A percentile compares a stretch with the other conserved stretches of the same genome.
Conservation (phyloP, 208 protist species). For the Blastocrithidia nonstop region DNA sequence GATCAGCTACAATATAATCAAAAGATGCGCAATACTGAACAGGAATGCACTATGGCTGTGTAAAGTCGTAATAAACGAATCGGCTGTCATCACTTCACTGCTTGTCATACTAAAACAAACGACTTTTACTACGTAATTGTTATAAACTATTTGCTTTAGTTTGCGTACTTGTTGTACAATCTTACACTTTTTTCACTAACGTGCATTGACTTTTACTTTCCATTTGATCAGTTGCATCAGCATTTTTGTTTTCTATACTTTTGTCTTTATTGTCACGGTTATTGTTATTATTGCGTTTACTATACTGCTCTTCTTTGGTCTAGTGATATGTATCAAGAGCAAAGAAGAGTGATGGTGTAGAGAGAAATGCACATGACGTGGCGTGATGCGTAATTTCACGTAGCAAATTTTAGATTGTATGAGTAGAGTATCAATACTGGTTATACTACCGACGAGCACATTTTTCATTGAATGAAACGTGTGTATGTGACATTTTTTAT, state of each 20-base stretch:
- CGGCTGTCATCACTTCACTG: slow-evolving; percentile 54
- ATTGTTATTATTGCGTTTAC: background rate
- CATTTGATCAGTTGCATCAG: no score
- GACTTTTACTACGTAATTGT: slow-evolving; percentile 21
- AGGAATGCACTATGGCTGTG: slow-evolving; percentile 52
- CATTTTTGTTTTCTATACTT: background rate
- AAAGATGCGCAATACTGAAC: slow-evolving; percentile 57
- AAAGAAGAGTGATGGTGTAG: slow-evolving; percentile 85
- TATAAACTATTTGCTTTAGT: slow-evolving; percentile 4
- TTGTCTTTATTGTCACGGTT: slow-evolving; percentile 2
- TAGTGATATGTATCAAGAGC: slow-evolving; percentile 24
- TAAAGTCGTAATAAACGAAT: slow-evolving; percentile 84
- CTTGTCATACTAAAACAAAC: slow-evolving; percentile 77
- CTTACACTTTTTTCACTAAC: no score
- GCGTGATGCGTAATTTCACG: slow-evolving; percentile 53
- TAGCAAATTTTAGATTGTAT: slow-evolving; percentile 53
- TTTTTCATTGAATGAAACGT: slow-evolving; percentile 2
- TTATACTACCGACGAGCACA: slow-evolving; percentile 64
- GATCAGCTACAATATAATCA: slow-evolving; percentile 88
- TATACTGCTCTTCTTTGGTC: slow-evolving; percentile 6
- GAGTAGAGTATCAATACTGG: slow-evolving; percentile 90
- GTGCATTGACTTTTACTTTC: no score
- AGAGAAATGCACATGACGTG: slow-evolving; percentile 73
- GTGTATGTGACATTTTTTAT: no score
- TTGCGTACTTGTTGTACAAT: no score